Base-by-base conservation (phyloP, 768 basidiomycete genomes). In the Boletus huronensis region DNA sequence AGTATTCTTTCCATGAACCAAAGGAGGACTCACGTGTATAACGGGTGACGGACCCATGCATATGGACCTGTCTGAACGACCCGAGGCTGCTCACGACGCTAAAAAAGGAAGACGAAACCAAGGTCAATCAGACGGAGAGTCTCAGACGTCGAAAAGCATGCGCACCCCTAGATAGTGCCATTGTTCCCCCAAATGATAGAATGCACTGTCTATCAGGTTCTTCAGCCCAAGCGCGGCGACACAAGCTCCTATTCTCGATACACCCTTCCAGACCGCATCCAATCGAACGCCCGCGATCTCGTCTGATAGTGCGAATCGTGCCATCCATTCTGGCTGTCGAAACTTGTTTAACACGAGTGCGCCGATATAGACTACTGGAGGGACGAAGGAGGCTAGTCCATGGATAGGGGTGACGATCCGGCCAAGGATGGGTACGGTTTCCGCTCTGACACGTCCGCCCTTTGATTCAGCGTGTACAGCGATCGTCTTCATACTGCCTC, bases 11-110 rank as follows among this genome's bases (percentile, higher is more conserved):
- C 36, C 10, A 11, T n/a, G 19, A n/a, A 19, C 3, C 32, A 3
- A 34, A 21, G 6, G 28, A 32, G 1, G 16, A 49, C 61, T 40
- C 45, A 70, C 67, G 35, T 48, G 41, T 69, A 70, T 29, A 68
- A 26, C 1, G 66, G 68, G 54, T 73, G 71, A 41, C 70, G 72
- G 26, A 71, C 64, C 49, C 62, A 58, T 16, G 59, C 57, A 44
- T 70, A 71, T 1, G 69, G 67, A n/a, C 72, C 71, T 10, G 59
- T 65, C 28, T 58, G 55, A 16, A 70, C 61, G 26, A 73, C 36
- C 25, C 57, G 59, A 19, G 63, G 50, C 36, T 64, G 65, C 39
- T 71, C 70, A 19, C 68, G 53, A 32, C 55, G 53, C 64, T 64
- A 31, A 23, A 29, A 36, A 9, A 47, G 26, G 26, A 63, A 49